phyloP scores from a whole-genome alignment of 2,329 filamentous ascomycete genomes.

The Madurella fahalii region DNA sequence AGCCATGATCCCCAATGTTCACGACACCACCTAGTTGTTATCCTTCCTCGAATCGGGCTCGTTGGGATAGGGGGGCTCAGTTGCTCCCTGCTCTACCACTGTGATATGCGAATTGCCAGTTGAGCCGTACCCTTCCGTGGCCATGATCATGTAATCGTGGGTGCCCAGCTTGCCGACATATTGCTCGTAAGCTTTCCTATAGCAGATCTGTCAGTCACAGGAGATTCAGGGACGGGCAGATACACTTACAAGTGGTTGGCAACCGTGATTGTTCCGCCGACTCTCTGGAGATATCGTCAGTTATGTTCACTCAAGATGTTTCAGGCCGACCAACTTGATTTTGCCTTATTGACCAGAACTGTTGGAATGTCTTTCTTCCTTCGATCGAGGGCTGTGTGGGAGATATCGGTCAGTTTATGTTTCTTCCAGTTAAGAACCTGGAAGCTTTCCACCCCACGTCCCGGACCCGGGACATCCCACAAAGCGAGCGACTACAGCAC shows the following conservation, averaged over 20 bases:
- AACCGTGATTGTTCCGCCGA: slow-evolving; percentile 46
- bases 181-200: slow-evolving; percentile 21
- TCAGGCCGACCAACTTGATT: no score
- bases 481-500: no score
- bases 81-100: not conserved
- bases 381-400: slow-evolving; percentile 37
- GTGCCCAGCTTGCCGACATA: slow-evolving; percentile 43
- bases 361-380: slow-evolving; percentile 44
- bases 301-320: no score
- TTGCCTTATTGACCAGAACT: slow-evolving; percentile 44
- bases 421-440: no score
- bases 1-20: no score
- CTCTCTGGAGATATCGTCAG: slow-evolving; percentile 5
- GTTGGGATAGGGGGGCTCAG: not conserved
- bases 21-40: not conserved
- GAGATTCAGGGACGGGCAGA: no score
- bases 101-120: slow-evolving; percentile 3
- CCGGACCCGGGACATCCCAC: no score
- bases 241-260: slow-evolving; percentile 51
- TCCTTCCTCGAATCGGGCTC: not conserved
- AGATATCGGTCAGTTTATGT: no score
- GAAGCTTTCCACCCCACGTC: no score
- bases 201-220: no score
- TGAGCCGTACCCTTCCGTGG: slow-evolving; percentile 44
- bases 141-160: slow-evolving; percentile 51